Base-by-base conservation (phyloP, 345 rosid species). In the Eutrema japonicum region DNA sequence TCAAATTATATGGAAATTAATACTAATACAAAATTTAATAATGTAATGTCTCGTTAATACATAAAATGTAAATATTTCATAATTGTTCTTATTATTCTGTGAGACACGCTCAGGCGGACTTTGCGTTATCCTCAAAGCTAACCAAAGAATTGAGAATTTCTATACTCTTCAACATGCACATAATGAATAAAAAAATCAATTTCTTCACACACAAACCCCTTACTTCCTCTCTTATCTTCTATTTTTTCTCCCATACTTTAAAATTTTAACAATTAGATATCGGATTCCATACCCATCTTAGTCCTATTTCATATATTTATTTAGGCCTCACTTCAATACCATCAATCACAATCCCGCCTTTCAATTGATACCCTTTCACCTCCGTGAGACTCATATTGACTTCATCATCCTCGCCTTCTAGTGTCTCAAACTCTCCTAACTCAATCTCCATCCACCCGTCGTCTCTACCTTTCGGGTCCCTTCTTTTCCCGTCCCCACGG, bases 371-470 rank as follows among this genome's bases (percentile, higher is more conserved):
- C 7, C 84, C 85, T 37, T 74, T 78, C 4, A 82, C 85, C 33
- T 79, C 84, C 13, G 43, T 80, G 6, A 82, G 71, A 37, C 84
- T 67, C 77, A 83, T 77, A 35, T 9, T 71, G 14, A 80, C 64
- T 36, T 77, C 61, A 46, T 56, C 68, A 74, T 62, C 74, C 5
- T 71, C 68, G 58, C 62, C 71, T 36, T 73, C 76, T 26, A 35
- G 27, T 10, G 74, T 78, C 57, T 72, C 82, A 40, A 84, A 86
- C 14, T 77, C 73, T 22, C 87, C 86, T 53, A 86, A 53, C 73
- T 84, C 85, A 32, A 84, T 77, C 83, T 79, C 86, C 43, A 71
- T 54, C 87, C 86, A 86, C 13, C 85, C 87, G 46, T 86, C 85
- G 40, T 73, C 64, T 22, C 83, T 50, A 46, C 71, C 74, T 8